Evolutionary conservation across 106 monocot genomes (phyloP).

Genomic region (Gastrodia elata): DNA sequence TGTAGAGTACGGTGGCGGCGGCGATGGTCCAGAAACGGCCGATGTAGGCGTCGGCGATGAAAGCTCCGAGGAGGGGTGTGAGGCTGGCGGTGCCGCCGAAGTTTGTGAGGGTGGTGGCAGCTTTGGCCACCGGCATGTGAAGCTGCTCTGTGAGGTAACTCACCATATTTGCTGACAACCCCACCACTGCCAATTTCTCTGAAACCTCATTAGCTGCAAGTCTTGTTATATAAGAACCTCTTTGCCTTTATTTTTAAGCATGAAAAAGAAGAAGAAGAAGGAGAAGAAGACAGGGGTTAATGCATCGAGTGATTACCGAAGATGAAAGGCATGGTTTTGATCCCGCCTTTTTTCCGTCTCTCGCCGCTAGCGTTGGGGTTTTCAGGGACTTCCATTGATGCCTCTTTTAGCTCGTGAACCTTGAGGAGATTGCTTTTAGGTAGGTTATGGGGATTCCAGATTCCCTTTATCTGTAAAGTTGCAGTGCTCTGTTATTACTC

Average conservation of each 20-base stretch:
- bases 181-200: constrained; percentile 78
- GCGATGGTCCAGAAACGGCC: constrained; percentile 83
- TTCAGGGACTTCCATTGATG: too few species aligned
- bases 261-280: neutral
- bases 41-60: constrained; percentile 68
- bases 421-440: too few species aligned
- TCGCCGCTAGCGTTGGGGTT: too few species aligned
- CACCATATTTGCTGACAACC: constrained; percentile 82
- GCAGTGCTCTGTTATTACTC: too few species aligned
- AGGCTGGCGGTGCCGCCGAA: constrained; percentile 72
- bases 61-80: constrained; percentile 73
- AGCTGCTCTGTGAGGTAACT: constrained; percentile 70
- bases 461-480: too few species aligned
- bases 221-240: neutral
- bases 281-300: neutral
- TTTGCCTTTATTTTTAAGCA: neutral
- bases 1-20: constrained; percentile 54
- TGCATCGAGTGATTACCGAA: constrained; percentile 25
- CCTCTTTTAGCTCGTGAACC: too few species aligned
- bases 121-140: constrained; percentile 60
- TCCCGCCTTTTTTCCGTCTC: constrained; percentile 29
- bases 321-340: constrained; percentile 69
- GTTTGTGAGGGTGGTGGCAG: constrained; percentile 87
- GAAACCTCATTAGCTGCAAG: constrained; percentile 49
- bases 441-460: too few species aligned